Conservation (phyloP, 1,284 basidiomycete species). For the Waitea zeae region DNA sequence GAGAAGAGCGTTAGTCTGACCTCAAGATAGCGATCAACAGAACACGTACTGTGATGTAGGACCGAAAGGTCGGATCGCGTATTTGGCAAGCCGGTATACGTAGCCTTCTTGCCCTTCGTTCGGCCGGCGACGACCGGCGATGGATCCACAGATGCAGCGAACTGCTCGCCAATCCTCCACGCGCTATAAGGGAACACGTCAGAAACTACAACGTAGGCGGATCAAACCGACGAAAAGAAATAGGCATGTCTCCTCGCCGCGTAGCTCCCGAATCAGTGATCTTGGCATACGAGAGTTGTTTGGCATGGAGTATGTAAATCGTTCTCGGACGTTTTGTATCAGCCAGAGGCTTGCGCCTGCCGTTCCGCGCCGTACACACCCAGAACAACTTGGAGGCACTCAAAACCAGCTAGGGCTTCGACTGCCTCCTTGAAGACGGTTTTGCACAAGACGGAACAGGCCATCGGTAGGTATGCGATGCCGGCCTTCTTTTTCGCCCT, state of each 20-base stretch:
- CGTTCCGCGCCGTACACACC: constrained; percentile 13
- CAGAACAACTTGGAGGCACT: constrained; percentile 10
- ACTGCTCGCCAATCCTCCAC: constrained; percentile 46
- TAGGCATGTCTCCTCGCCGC: constrained; percentile 41
- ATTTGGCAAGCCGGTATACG: constrained; percentile 66
- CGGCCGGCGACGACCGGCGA: constrained; percentile 43
- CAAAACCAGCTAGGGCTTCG: constrained; percentile 40
- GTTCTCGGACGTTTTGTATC: constrained; percentile 83
- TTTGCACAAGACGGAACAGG: constrained; percentile 14
- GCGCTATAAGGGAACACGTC: constrained; percentile 18
- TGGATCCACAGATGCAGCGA: constrained; percentile 63
- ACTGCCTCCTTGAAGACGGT: constrained; percentile 10
- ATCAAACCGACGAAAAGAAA: background rate
- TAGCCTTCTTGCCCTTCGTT: constrained; percentile 19
- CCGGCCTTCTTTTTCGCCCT: constrained; percentile 87
- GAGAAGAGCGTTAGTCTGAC: constrained; percentile 3
- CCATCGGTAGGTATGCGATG: constrained; percentile 62
- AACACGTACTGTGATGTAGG: constrained; percentile 37
- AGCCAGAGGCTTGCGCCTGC: constrained; percentile 39
- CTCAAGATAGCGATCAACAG: constrained; percentile 2
- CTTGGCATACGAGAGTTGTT: constrained; percentile 72
- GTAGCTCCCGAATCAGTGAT: constrained; percentile 63
- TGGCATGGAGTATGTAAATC: constrained; percentile 30
- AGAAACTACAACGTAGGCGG: constrained; percentile 4
- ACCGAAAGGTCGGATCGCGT: constrained; percentile 60